Base-by-base conservation (phyloP, 352 stramenopile genomes). In the Bremia lactucae region DNA sequence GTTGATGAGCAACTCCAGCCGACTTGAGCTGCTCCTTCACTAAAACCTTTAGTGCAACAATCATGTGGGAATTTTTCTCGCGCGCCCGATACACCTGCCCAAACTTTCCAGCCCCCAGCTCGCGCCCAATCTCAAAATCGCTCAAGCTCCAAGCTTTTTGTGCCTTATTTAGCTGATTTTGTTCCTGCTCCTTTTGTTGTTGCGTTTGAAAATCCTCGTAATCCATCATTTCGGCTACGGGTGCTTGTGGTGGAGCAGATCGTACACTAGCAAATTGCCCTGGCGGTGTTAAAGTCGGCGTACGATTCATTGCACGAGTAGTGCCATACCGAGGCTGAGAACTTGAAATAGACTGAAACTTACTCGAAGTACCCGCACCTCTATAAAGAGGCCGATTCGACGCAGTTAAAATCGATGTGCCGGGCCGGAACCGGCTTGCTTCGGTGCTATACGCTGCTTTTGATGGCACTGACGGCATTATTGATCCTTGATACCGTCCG, bases 41-140 rank as follows among this genome's bases (percentile, higher is more conserved):
- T 21, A 96, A 58, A 43, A 96, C 73, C 50, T 96, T 96, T 19
- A 96, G 59, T 19, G 86, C 86, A n/a, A 95, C 67, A 31, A 83
- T 49, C 49, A 70, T 78, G 19, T 65, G 70, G 10, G 83, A 83
- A n/a, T 52, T 51, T 59, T 92, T 93, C 49, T 95, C 83, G 2
- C 78, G 65, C 2, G 83, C 84, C 46, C 92, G 52, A 41, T 92
- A 96, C 24, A 96, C 86, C 36, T 88, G 72, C 0, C 78, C 86
- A 46, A 96, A 96, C 49, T 94, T 95, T 36, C 86, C 86, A 4
- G 63, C 68, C 3, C 86, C 86, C 0, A 96, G 59, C 14, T 83
- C 63, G 3, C 78, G 69, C 0, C 83, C 82, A 34, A 95, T 87
- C 36, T 87, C 72, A 58, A 95, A 95, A 61, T 94, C 83, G 13